These are phyloP conservation scores for Effrenium voratum DNA, from an alignment of 73 alveolate genomes.

Conservation along the genomic window DNA sequence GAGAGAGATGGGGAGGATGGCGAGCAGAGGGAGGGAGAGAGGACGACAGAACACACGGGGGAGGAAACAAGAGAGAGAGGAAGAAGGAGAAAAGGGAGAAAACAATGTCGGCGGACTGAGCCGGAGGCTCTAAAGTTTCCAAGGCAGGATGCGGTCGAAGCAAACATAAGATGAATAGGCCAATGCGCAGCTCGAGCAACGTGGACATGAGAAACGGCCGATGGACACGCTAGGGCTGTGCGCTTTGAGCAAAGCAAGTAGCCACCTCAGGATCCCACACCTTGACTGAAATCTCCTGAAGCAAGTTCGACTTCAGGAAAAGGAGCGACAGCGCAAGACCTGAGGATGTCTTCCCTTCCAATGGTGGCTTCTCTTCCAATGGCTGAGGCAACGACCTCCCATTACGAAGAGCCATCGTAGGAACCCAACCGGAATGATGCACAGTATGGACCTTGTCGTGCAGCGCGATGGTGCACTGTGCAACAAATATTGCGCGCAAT, in stretches of 20 bases:
- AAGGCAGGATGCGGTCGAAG: not conserved
- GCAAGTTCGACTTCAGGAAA: conserved; percentile 56
- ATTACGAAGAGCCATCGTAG: conserved; percentile 84
- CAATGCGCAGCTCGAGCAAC: not conserved
- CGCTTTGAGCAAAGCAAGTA: not conserved
- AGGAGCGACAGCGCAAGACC: conserved; percentile 80
- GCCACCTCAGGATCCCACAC: conserved; percentile 13
- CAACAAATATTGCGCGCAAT: not conserved
- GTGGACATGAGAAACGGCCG: not conserved
- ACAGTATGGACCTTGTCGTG: conserved; percentile 52
- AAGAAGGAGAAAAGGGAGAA: too few species aligned
- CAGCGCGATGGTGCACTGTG: not conserved
- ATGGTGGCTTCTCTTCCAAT: not conserved
- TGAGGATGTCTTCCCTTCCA: not conserved
- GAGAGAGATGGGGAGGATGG: too few species aligned
- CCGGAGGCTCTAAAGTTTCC: too few species aligned
- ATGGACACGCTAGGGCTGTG: not conserved
- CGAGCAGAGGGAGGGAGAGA: too few species aligned
- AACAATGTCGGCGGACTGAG: too few species aligned
- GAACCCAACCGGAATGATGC: conserved; percentile 81
- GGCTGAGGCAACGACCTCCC: conserved; percentile 3
- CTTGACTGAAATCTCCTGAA: conserved; percentile 59
- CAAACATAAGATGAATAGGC: not conserved
- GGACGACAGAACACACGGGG: too few species aligned
- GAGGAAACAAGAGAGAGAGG: too few species aligned